Conservation (phyloP, 208 protist genomes). For the Phytomonas sp. region DNA sequence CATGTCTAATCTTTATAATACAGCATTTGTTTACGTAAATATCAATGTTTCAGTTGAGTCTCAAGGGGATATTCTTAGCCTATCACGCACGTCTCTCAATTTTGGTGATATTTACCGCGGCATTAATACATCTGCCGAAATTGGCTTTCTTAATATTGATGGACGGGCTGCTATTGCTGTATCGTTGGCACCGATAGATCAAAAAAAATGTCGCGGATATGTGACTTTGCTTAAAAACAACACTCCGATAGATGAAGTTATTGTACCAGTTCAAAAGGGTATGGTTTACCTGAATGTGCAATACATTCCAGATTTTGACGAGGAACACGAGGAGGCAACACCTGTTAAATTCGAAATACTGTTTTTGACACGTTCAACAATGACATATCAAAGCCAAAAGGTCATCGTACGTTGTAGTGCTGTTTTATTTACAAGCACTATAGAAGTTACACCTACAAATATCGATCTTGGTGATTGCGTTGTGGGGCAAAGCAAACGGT, state of each 20-base stretch:
- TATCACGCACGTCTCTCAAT: conserved; percentile 44
- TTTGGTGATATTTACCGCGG: conserved; percentile 82
- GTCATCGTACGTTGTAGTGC: conserved; percentile 54
- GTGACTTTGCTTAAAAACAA: conserved; percentile 45
- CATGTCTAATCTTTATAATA: conserved; percentile 59
- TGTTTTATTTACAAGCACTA: conserved; percentile 74
- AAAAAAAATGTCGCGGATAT: conserved; percentile 41
- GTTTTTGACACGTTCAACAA: conserved; percentile 27
- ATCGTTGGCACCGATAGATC: conserved; percentile 30
- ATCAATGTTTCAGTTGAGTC: conserved; percentile 52
- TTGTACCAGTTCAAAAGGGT: conserved; percentile 38
- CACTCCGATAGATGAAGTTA: conserved; percentile 43
- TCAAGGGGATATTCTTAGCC: conserved; percentile 52
- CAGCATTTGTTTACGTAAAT: conserved; percentile 50
- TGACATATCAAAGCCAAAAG: conserved; percentile 33
- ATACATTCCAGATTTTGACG: conserved; percentile 51
- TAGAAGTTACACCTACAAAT: conserved; percentile 49
- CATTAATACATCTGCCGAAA: conserved; percentile 25
- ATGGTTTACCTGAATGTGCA: conserved; percentile 27
- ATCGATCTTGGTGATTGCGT: conserved; percentile 82
- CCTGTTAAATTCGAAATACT: conserved; percentile 74
- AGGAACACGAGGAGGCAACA: conserved; percentile 36
- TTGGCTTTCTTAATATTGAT: conserved; percentile 38
- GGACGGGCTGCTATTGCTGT: conserved; percentile 43
- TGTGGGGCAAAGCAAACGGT: conserved; percentile 68